Base-by-base conservation (phyloP, 2,329 filamentous ascomycete species). In the Aspergillus sp. region DNA sequence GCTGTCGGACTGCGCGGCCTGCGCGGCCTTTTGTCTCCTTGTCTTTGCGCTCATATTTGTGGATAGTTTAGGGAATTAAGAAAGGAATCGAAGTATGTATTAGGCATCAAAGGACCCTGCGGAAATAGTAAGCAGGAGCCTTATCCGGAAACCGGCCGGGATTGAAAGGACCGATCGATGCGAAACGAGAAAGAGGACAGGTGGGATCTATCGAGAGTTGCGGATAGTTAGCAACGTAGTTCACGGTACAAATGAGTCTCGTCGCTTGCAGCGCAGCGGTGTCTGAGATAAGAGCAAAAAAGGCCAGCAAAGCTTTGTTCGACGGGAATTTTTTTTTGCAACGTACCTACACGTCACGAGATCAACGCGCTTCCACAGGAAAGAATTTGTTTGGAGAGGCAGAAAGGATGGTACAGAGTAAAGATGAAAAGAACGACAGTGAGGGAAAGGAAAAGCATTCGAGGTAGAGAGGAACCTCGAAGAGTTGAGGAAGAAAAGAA, bases 11-110 rank as follows among this genome's bases (percentile, higher is more conserved):
- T 59, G 53, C 10, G 53, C 58, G 50, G 61, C 58, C 46, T 64
- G 54, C 15, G 62, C 60, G 27, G 63, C 66, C 52, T 69, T 70
- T 56, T 70, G 68, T 54, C 61, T 64, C 56, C 67, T 64, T 47
- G 68, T 70, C 52, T 65, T 56, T 38, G 65, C 61, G 50, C 61
- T 66, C 67, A 70, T 70, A 47, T 49, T 59, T 53, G 38, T 20
- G 7, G 19, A 37, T 5, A 19, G 37, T 12, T 13, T 12, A 22
- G 9, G 6, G 7, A 12, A 39, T 37, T 12, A 12, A 10, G 25
- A 37, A 19, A 7, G 17, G 30, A 7, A 38, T 38, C 10, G 15
- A 20, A 12, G 19, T 7, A 15, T 15, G 33, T 12, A n/a, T 20
- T 39, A 39, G 37, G 37, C 22, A 20, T 20, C 17, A 22, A 39